phyloP scores from a whole-genome alignment of 495 filamentous ascomycete genomes.

The Tuber indicum region DNA sequence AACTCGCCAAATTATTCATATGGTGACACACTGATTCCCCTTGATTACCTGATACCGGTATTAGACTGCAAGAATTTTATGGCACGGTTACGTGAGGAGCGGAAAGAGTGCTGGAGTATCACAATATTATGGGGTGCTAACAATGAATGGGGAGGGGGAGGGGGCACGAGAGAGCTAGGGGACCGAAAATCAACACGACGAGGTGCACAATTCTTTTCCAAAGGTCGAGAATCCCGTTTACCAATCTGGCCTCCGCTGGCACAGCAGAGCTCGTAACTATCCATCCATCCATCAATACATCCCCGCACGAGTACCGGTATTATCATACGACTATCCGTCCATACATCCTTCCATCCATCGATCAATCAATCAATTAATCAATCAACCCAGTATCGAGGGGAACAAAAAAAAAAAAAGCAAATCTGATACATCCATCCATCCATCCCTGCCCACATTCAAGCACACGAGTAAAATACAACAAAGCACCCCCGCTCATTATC shows the following conservation, averaged over 20 bases:
- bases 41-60: background rate
- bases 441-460: background rate
- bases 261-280: background rate
- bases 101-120: background rate
- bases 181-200: background rate
- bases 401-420: background rate
- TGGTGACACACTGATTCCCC: background rate
- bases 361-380: background rate
- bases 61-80: background rate
- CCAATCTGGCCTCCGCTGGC: background rate
- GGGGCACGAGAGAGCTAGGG: background rate
- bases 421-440: conserved; percentile 2
- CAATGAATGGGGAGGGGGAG: background rate
- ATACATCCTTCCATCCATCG: background rate
- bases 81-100: too few species aligned
- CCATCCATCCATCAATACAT: too few species aligned
- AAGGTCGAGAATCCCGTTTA: background rate
- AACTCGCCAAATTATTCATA: background rate
- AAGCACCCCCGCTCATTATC: background rate
- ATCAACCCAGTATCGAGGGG: background rate
- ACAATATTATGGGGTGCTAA: background rate
- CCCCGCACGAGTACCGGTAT: too few species aligned
- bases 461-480: background rate
- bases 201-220: background rate
- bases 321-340: too few species aligned